Base-by-base conservation (phyloP, 306 rosid species). In the Vigna reflexopilosa region DNA sequence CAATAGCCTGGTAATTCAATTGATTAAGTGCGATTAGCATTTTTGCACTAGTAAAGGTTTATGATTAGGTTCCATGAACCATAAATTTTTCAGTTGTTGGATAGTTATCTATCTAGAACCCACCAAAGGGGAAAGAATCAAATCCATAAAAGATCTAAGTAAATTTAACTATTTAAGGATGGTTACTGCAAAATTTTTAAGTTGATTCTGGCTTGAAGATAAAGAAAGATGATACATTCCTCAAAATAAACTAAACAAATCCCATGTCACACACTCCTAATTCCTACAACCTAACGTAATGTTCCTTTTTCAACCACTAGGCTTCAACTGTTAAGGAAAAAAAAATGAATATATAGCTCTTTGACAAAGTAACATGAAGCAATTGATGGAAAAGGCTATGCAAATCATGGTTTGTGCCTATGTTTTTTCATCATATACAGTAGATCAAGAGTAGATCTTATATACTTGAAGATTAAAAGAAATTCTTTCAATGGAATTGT, bases 191-290 rank as follows among this genome's bases (percentile, higher is more conserved):
- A 72, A 13, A 17, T 4, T 40, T 40, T 57, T 42, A 42, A 3
- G 28, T 73, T 42, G 56, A 14, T 47, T 10, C 20, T 45, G 69
- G 56, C 70, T 48, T 63, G 26, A 76, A n/a, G 61, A 14, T 56
- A 67, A 61, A 32, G 8, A 44, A 10, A 1, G 58, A 22, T 8
- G 58, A 17, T 6, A 51, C 17, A 55, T 42, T 24, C 75, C 17
- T 28, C 28, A n/a, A 45, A 74, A n/a, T 11, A n/a, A 32, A 17
- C 69, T 67, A 69, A 57, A 28, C 44, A 59, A 48, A 62, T 8
- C 36, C 24, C 38, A 19, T 12, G 50, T 62, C 36, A 30, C 65
- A 34, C 65, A 38, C 66, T 54, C 52, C 19, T 4, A 26, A 36
- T 55, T 28, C 38, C 52, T 52, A 52, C 50, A 54, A 54, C 66